A percentile compares a stretch with the other conserved stretches of the same genome.
phyloP scores from a whole-genome alignment of 2,329 filamentous ascomycete species.

The Aspergillus calidoustus region DNA sequence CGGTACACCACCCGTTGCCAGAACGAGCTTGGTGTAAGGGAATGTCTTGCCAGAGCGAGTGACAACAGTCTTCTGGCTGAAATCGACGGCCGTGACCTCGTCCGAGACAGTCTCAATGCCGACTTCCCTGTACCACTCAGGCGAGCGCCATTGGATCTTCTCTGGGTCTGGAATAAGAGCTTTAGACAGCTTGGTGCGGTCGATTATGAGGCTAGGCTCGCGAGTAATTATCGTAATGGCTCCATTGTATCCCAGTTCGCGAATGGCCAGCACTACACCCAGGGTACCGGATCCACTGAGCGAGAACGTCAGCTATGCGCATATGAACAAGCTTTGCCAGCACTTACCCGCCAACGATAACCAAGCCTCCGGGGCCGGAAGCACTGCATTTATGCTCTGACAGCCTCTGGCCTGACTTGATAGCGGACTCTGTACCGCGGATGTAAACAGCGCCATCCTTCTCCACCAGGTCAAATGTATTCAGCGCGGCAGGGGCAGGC shows the following conservation, averaged over 20 bases:
- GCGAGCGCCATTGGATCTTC: constrained; percentile 77
- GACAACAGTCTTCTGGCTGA: constrained; percentile 71
- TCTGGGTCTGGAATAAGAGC: constrained; percentile 79
- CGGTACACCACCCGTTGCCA: constrained; percentile 84
- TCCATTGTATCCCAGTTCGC: constrained; percentile 79
- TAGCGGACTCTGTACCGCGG: constrained; percentile 74
- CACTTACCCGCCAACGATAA: constrained; percentile 76
- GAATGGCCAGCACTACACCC: constrained; percentile 79
- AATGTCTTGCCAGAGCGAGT: constrained; percentile 74
- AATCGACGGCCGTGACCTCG: constrained; percentile 75
- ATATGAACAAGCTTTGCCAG: not conserved
- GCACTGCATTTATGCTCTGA: constrained; percentile 74
- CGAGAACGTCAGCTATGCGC: not conserved
- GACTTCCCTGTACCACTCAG: constrained; percentile 73
- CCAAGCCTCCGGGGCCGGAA: constrained; percentile 62
- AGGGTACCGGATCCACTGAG: constrained; percentile 77
- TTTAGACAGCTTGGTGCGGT: constrained; percentile 95
- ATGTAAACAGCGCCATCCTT: constrained; percentile 85
- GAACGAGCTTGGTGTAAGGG: constrained; percentile 83
- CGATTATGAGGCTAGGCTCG: constrained; percentile 86
- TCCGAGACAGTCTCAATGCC: constrained; percentile 61
- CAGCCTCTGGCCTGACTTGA: constrained; percentile 76
- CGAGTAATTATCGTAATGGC: constrained; percentile 80
- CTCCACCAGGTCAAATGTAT: constrained; percentile 79
- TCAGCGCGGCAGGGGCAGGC: constrained; percentile 83